Percentiles rank a stretch among this genome's conserved stretches.
Evolutionary conservation across 164 flowering plant genomes (phyloP).

Genomic region (Tetracentron sinense): DNA sequence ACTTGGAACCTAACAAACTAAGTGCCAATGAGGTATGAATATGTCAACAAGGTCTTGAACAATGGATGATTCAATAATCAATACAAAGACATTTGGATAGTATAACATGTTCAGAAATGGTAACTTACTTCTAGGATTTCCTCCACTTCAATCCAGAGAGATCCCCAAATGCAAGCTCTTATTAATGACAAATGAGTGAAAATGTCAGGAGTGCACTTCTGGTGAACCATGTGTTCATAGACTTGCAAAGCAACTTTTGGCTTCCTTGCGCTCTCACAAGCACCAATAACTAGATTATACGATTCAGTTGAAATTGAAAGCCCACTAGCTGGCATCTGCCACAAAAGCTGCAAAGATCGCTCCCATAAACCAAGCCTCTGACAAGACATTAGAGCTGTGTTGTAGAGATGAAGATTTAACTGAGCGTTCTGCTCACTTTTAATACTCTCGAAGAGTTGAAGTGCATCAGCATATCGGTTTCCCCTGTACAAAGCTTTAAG

Average conservation of each 20-base stretch:
- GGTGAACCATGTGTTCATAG: conserved; percentile 73
- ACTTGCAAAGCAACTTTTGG: conserved; percentile 79
- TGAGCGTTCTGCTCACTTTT: conserved; percentile 31
- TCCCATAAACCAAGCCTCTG: conserved; percentile 75
- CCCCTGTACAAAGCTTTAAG: conserved; percentile 61
- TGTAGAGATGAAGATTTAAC: conserved; percentile 53
- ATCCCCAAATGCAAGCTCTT: conserved; percentile 83
- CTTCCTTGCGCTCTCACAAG: conserved; percentile 80
- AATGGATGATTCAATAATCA: neutral
- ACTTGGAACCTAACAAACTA: neutral
- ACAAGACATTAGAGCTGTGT: conserved; percentile 69
- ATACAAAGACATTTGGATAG: neutral
- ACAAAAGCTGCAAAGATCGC: conserved; percentile 69
- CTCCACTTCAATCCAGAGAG: conserved; percentile 63
- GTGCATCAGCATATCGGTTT: conserved; percentile 52
- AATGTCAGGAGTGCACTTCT: conserved; percentile 55
- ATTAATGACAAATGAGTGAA: conserved; percentile 68
- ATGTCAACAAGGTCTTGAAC: neutral
- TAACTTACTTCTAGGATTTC: conserved; percentile 65
- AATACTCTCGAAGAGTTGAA: conserved; percentile 60
- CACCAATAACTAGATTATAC: conserved; percentile 68
- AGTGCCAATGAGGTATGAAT: neutral
- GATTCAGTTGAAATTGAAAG: conserved; percentile 48
- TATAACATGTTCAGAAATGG: neutral
- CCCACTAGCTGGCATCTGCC: conserved; percentile 77